These are phyloP conservation scores for Alternaria sp. DNA, from an alignment of 2,329 filamentous ascomycete genomes.

Conservation along the genomic window DNA sequence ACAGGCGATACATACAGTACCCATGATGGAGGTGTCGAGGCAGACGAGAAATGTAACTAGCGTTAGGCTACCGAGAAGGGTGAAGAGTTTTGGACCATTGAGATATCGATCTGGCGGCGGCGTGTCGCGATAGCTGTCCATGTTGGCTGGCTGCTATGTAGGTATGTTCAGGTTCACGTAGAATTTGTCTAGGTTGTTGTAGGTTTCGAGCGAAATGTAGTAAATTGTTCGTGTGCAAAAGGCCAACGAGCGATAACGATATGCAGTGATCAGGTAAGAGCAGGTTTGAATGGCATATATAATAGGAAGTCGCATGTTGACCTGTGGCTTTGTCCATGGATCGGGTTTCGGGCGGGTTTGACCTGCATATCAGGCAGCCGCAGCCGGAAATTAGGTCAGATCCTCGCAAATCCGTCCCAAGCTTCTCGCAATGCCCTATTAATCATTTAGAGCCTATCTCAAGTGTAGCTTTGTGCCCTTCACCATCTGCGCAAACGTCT, in stretches of 20 bases:
- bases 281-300: too few relatives aligned
- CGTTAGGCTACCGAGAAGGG: slow-evolving; percentile 22
- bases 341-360: neutral
- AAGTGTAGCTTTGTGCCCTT: too few relatives aligned
- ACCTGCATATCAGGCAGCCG: too few relatives aligned
- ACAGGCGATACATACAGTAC: slow-evolving; percentile 25
- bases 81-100: slow-evolving; percentile 15
- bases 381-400: too few relatives aligned
- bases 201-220: neutral
- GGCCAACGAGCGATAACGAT: neutral
- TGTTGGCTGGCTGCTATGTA: neutral
- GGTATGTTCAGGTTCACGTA: neutral
- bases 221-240: neutral
- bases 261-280: neutral
- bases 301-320: neutral
- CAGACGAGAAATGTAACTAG: slow-evolving; percentile 30
- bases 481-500: too few relatives aligned
- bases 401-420: too few relatives aligned
- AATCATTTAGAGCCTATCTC: too few relatives aligned
- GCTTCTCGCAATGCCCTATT: too few relatives aligned
- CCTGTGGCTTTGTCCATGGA: neutral
- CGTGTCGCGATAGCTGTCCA: neutral
- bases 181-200: neutral
- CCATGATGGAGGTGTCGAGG: slow-evolving; percentile 34
- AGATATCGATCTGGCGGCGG: slow-evolving; percentile 3